phyloP scores from a whole-genome alignment of 2,329 filamentous ascomycete genomes.

The Corynespora cassiicola region DNA sequence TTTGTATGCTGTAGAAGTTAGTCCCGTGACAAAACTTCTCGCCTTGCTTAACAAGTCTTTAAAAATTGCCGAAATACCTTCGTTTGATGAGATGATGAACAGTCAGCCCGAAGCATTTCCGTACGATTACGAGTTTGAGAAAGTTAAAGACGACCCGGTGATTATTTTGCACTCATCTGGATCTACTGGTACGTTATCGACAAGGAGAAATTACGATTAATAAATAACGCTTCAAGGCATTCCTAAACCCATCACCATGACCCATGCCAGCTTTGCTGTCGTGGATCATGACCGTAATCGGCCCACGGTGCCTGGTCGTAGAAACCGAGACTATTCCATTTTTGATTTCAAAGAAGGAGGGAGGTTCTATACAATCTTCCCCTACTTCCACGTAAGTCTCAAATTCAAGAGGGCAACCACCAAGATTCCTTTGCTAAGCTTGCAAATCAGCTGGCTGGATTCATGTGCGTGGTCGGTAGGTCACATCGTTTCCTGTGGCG shows the following conservation, averaged over 20 bases:
- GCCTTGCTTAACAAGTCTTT: too few species aligned
- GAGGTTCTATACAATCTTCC: slow-evolving; percentile 18
- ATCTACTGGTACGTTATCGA: slow-evolving; percentile 29
- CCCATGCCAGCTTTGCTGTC: slow-evolving; percentile 16
- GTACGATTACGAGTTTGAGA: slow-evolving; percentile 19
- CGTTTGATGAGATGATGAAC: slow-evolving; percentile 10
- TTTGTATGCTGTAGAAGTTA: slow-evolving; percentile 13
- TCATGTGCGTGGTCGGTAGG: slow-evolving; percentile 6
- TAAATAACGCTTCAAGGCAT: slow-evolving; percentile 15
- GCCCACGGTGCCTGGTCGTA: slow-evolving; percentile 8
- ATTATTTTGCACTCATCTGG: slow-evolving; percentile 42
- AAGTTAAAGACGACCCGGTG: slow-evolving; percentile 27
- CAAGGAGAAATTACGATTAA: not conserved
- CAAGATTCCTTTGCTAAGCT: slow-evolving; percentile 4
- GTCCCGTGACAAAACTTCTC: slow-evolving; percentile 4
- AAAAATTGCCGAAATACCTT: slow-evolving; percentile 3
- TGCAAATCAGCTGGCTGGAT: slow-evolving; percentile 10
- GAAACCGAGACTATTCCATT: slow-evolving; percentile 18
- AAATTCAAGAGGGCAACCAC: too few species aligned
- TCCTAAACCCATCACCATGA: slow-evolving; percentile 38
- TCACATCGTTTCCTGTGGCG: not conserved
- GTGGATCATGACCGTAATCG: slow-evolving; percentile 14
- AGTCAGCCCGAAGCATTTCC: slow-evolving; percentile 4
- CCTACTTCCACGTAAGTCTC: slow-evolving; percentile 23
- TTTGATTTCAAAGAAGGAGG: slow-evolving; percentile 16